Evolutionary conservation across 306 rosid species (phyloP), one percentile per base, ranked within the genome.

Genomic region (Adenanthera pavonina): DNA sequence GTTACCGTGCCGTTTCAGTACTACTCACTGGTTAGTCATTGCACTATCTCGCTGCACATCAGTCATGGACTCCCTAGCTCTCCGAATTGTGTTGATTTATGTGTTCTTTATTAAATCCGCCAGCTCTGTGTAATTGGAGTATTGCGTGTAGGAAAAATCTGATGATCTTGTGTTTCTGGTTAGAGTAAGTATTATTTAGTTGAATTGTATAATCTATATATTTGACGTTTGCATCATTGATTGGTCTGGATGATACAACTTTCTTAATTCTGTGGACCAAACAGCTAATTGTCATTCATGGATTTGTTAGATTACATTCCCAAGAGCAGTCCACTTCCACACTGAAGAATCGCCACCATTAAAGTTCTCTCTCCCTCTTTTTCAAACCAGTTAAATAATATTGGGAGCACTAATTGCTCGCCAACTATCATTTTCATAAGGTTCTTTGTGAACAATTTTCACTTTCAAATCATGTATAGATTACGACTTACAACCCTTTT

Each of bases 21-120:
- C 15, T 69, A 8, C 19, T 35, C 77, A 53, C 83, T 76, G 43
- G 53, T 43, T 4, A 6, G 46, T 25, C 62, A 33, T 76, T 79
- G 89, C 89, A 84, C 79, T 62, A 35, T 84, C 87, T 84, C 76
- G 78, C 75, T 85, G 89, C 80, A 52, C 54, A 82, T 68, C 54
- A 19, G 8, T 35, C 60, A 69, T 76, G 51, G 61, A 83, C 30
- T 4, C 53, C 62, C 65, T 49, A 14, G 69, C 75, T 72, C 83
- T 57, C 20, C 60, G 8, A 9, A 75, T 35, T 76, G 81, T 75
- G 84, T 81, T 54, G 43, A 41, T 46, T 43, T 82, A 62, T 82
- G 69, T 83, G 87, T 84, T 85, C 78, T 84, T 74, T 76, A 82
- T 81, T 80, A 73, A 82, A 83, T 80, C 68, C 47, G 68, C 20